Base-by-base conservation (phyloP, 306 rosid genomes). In the Vigna radiata region DNA sequence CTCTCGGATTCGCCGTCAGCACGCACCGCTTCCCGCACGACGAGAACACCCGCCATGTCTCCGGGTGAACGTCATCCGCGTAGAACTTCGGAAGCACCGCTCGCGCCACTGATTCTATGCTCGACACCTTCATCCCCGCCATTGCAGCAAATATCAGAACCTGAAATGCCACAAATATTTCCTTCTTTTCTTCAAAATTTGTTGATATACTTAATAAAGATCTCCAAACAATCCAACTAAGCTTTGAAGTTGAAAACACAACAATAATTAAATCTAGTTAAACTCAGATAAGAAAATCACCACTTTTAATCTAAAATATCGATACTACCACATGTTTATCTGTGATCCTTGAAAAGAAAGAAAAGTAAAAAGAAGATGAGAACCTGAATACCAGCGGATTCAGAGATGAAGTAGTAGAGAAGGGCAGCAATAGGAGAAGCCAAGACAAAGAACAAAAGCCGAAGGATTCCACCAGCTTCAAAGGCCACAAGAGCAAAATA, bases 31-130 rank as follows among this genome's bases (percentile, higher is more conserved):
- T 83, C 62, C 93, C 91, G 0, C 97, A 91, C 0, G 97, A 82
- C 0, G 94, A 89, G 36, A 91, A 88, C 64, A 91, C 95, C 1
- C 90, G 81, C 97, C 97, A 94, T 2, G 88, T 59, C 75, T 88
- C 90, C 0, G 90, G 88, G 52, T 90, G 96, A 0, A 94, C 47
- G 12, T 94, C 96, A 0, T 47, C 52, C 0, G 89, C 77, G 31
- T 94, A 94, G 49, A 94, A 91, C 68, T 94, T 94, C 0, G 97
- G 98, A 9, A 91, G 77, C 8, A 89, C 97, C 1, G 98, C 97
- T 0, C 90, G 82, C 0, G 97, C 98, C 41, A 86, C 97, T 0
- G 91, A 87, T 37, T 94, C 93, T 1, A 94, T 91, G 61, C 78
- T 86, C 0, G 88, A 80, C 0, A 91, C 25, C 52, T 58, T 91